Percentiles rank a stretch among this genome's conserved stretches.
Evolutionary conservation across 2,329 filamentous ascomycete species (phyloP).

Genomic region (Xylogone sp.): DNA sequence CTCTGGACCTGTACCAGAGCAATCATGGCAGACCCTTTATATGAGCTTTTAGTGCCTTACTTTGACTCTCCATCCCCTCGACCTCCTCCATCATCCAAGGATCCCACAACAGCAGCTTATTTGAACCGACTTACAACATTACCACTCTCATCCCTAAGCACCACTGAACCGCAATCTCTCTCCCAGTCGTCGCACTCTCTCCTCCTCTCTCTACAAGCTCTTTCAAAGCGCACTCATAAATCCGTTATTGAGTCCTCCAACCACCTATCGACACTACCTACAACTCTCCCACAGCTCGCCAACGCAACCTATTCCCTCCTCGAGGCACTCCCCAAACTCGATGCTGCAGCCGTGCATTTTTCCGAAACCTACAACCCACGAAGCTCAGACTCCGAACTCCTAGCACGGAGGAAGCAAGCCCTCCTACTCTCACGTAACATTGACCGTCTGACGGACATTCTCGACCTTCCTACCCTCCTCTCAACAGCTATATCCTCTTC

Average conservation of each 20-base stretch:
- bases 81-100: conserved; percentile 34
- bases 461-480: conserved; percentile 83
- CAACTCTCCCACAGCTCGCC: conserved; percentile 68
- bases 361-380: conserved; percentile 78
- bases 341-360: conserved; percentile 75
- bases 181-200: conserved; percentile 76
- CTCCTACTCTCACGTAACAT: conserved; percentile 82
- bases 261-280: conserved; percentile 68
- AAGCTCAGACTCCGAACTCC: conserved; percentile 60
- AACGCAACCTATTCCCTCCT: conserved; percentile 64
- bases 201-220: conserved; percentile 76
- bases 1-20: not conserved
- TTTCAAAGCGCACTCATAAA: conserved; percentile 87
- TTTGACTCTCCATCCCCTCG: conserved; percentile 42
- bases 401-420: conserved; percentile 73
- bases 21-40: conserved; percentile 66
- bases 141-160: conserved; percentile 66
- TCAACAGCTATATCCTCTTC: conserved; percentile 68
- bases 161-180: conserved; percentile 75
- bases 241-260: conserved; percentile 77
- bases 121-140: conserved; percentile 75
- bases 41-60: conserved; percentile 67
- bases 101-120: conserved; percentile 63
- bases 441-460: conserved; percentile 82
- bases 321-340: conserved; percentile 71